Percentiles rank a stretch among this genome's conserved stretches.
These are phyloP conservation scores for Reticulascus tulasneorum DNA, from an alignment of 2,329 filamentous ascomycete species.

Conservation along the genomic window DNA sequence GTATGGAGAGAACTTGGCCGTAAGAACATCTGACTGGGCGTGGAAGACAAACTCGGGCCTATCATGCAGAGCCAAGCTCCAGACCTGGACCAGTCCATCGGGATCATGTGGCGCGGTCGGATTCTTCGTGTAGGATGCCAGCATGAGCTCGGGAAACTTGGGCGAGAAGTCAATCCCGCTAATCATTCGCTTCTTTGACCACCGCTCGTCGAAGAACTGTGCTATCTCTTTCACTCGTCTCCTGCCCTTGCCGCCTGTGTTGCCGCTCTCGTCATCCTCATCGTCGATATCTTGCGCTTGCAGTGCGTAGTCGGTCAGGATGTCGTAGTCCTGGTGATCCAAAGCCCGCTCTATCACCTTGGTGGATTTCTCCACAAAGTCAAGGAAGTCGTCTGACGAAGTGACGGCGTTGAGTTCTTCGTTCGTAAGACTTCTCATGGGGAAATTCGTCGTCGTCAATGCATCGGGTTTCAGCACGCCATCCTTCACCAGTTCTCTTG, in stretches of 20 bases:
- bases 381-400: constrained; percentile 86
- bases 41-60: constrained; percentile 96
- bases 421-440: constrained; percentile 70
- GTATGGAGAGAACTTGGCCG: constrained; percentile 97
- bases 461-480: constrained; percentile 41
- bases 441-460: constrained; percentile 56
- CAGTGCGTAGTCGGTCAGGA: constrained; percentile 89
- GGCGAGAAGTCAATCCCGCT: constrained; percentile 93
- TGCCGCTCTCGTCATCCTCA: constrained; percentile 74
- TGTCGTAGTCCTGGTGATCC: constrained; percentile 94
- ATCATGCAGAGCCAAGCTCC: constrained; percentile 94
- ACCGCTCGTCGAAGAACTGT: constrained; percentile 91
- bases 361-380: constrained; percentile 91
- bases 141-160: constrained; percentile 87
- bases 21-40: constrained; percentile 90
- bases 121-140: constrained; percentile 97
- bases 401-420: constrained; percentile 91
- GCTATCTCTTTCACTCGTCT: constrained; percentile 79
- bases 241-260: constrained; percentile 65
- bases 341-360: constrained; percentile 96
- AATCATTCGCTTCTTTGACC: constrained; percentile 97
- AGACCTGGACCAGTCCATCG: constrained; percentile 89
- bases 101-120: constrained; percentile 91
- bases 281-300: constrained; percentile 73
- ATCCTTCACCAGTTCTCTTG: constrained; percentile 57